A percentile compares a stretch with the other conserved stretches of the same genome.
phyloP scores from a whole-genome alignment of 192 early-diverging fungal species.

The Coemansia sp. region DNA sequence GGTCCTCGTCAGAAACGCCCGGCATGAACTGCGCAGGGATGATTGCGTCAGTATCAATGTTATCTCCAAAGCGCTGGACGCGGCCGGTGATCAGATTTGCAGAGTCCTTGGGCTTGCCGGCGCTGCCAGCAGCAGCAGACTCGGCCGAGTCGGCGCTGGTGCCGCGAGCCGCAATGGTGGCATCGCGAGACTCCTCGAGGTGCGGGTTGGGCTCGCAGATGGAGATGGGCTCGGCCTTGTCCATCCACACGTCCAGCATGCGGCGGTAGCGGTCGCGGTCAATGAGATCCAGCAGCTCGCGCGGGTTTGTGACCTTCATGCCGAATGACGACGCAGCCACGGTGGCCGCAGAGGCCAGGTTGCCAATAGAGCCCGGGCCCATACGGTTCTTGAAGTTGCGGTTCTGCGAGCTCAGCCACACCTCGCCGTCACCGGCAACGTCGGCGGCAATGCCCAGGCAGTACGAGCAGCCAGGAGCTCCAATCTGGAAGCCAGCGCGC shows the following conservation, averaged over 20 bases:
- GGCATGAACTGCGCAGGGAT: slow-evolving; percentile 78
- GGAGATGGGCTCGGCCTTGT: slow-evolving; percentile 57
- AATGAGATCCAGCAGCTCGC: slow-evolving; percentile 63
- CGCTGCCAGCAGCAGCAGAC: not conserved
- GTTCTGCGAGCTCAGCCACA: slow-evolving; percentile 83
- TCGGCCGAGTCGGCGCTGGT: slow-evolving; percentile 13
- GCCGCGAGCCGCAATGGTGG: slow-evolving; percentile 45
- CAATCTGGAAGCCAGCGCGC: slow-evolving; percentile 70
- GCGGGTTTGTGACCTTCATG: slow-evolving; percentile 70
- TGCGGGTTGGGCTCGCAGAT: slow-evolving; percentile 66
- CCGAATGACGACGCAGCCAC: slow-evolving; percentile 75
- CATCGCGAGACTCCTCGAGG: slow-evolving; percentile 47
- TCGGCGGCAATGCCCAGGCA: slow-evolving; percentile 79
- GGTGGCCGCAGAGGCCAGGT: slow-evolving; percentile 73
- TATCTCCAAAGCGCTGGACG: slow-evolving; percentile 71
- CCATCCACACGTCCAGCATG: slow-evolving; percentile 67
- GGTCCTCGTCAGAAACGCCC: slow-evolving; percentile 64
- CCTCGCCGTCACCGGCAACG: slow-evolving; percentile 71
- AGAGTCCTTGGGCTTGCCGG: slow-evolving; percentile 18
- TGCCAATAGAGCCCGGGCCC: slow-evolving; percentile 77
- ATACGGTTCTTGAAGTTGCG: slow-evolving; percentile 84
- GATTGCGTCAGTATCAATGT: slow-evolving; percentile 78
- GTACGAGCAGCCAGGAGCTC: slow-evolving; percentile 79
- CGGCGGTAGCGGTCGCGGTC: slow-evolving; percentile 62
- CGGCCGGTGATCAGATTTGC: slow-evolving; percentile 59